phyloP scores from a whole-genome alignment of 768 basidiomycete species.

The Collybiopsis confluens region DNA sequence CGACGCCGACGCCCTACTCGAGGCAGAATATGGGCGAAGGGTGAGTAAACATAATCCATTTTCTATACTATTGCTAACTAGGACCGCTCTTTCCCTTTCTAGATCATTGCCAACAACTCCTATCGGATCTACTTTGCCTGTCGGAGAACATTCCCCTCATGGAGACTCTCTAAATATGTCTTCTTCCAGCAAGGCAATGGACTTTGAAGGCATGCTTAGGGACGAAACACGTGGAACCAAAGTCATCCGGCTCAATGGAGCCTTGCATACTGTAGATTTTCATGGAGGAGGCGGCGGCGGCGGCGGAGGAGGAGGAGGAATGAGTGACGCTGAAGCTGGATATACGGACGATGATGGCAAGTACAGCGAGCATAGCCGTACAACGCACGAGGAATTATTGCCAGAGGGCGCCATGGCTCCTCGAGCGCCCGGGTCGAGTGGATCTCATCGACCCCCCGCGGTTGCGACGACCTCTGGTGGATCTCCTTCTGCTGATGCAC shows the following conservation, averaged over 20 bases:
- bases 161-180: too few relatives aligned
- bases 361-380: background rate
- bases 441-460: background rate
- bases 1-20: background rate
- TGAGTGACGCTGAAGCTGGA: background rate
- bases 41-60: too few relatives aligned
- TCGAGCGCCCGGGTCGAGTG: too few relatives aligned
- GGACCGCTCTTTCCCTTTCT: too few relatives aligned
- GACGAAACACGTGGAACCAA: conserved; percentile 28
- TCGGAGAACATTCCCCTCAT: background rate
- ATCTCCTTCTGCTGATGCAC: background rate
- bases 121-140: background rate
- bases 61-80: too few relatives aligned
- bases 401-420: background rate
- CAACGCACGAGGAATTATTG: background rate
- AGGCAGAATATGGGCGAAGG: background rate
- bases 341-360: background rate
- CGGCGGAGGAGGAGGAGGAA: background rate
- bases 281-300: background rate
- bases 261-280: background rate
- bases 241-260: conserved; percentile 32
- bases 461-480: too few relatives aligned
- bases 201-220: background rate
- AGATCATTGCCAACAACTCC: too few relatives aligned
- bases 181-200: background rate